Evolutionary conservation across 1,139 yeast genomes (phyloP).

Genomic region (Candida anutae): DNA sequence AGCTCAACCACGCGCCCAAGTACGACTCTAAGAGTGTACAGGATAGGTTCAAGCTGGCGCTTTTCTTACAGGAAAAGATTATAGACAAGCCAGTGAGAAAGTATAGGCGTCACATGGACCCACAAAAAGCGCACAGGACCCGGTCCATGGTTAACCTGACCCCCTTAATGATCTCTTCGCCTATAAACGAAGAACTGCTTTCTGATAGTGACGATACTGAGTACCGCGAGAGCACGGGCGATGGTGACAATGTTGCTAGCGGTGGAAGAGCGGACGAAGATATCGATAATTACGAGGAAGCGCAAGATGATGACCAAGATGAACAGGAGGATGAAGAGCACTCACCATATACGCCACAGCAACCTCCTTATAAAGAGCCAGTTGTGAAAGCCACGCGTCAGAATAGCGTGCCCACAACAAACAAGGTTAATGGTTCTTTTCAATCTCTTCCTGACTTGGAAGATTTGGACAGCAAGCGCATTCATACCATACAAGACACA

Average conservation of each 20-base stretch:
- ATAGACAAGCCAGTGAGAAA: slow-evolving; percentile 28
- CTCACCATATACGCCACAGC: slow-evolving; percentile 39
- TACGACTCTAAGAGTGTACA: slow-evolving; percentile 38
- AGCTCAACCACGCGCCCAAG: slow-evolving; percentile 29
- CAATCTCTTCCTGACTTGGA: slow-evolving; percentile 39
- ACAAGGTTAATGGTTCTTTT: slow-evolving; percentile 13
- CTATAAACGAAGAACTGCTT: slow-evolving; percentile 31
- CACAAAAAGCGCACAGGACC: slow-evolving; percentile 38
- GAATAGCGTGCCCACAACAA: slow-evolving; percentile 7
- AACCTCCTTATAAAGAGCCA: slow-evolving; percentile 22
- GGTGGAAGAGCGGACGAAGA: slow-evolving; percentile 9
- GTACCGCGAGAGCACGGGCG: slow-evolving; percentile 17
- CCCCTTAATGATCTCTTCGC: slow-evolving; percentile 28
- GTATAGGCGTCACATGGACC: slow-evolving; percentile 26
- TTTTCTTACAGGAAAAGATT: slow-evolving; percentile 35
- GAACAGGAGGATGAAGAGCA: slow-evolving; percentile 12
- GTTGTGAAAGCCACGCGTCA: slow-evolving; percentile 1
- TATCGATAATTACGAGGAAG: slow-evolving; percentile 7
- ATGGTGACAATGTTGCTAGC: slow-evolving; percentile 5
- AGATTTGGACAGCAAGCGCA: slow-evolving; percentile 38
- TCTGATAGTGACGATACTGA: slow-evolving; percentile 28
- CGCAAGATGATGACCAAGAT: slow-evolving; percentile 5
- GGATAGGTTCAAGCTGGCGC: slow-evolving; percentile 43
- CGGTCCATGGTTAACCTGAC: slow-evolving; percentile 30
- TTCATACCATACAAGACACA: slow-evolving; percentile 34